phyloP scores from a whole-genome alignment of 768 basidiomycete genomes.

The Rhodotorula paludigena region DNA sequence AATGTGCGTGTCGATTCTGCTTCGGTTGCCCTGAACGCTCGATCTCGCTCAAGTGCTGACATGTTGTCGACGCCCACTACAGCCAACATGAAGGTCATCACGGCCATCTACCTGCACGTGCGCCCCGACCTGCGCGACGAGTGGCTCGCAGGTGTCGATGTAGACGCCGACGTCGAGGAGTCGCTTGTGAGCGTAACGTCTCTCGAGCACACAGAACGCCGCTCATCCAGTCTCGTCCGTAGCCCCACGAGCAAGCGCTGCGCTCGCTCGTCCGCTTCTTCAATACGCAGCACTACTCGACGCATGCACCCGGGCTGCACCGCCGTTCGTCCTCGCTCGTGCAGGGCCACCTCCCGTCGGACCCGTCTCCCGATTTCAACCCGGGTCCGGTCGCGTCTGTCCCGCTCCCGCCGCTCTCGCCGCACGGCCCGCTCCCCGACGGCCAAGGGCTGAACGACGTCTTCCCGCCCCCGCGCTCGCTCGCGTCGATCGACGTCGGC shows the following conservation, averaged over 20 bases:
- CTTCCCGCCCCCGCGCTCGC: slow-evolving; percentile 76
- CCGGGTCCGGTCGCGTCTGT: slow-evolving; percentile 46
- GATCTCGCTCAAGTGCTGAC: background rate
- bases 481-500: slow-evolving; percentile 32
- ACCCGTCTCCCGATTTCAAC: slow-evolving; percentile 55
- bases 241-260: slow-evolving; percentile 93
- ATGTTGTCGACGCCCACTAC: slow-evolving; percentile 2
- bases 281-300: slow-evolving; percentile 83
- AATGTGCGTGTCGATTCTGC: slow-evolving; percentile 59
- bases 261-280: slow-evolving; percentile 94
- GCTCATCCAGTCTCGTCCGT: background rate
- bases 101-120: slow-evolving; percentile 94
- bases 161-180: slow-evolving; percentile 82
- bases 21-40: background rate
- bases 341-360: slow-evolving; percentile 57
- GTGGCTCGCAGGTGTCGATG: slow-evolving; percentile 89
- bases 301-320: slow-evolving; percentile 54
- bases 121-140: slow-evolving; percentile 94
- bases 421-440: slow-evolving; percentile 20
- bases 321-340: slow-evolving; percentile 71
- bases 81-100: slow-evolving; percentile 99
- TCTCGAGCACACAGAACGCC: too few species aligned
- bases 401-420: slow-evolving; percentile 39
- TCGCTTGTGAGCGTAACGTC: slow-evolving; percentile 58
- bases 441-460: slow-evolving; percentile 59